Conservation (phyloP, 78 protist genomes). For the Dictyostelium capitatum region DNA sequence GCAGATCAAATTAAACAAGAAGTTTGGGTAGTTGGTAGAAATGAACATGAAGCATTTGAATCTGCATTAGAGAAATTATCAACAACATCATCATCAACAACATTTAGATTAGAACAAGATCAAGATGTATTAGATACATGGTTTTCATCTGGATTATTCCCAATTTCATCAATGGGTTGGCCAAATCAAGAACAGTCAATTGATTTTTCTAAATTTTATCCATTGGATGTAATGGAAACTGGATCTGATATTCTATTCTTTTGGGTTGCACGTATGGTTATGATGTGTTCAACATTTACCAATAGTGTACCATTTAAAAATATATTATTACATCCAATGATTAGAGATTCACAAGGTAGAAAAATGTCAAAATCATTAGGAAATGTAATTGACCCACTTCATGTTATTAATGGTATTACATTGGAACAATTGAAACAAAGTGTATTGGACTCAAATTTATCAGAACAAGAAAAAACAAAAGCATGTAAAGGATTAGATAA, state of each 20-base stretch:
- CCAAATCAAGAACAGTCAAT: constrained; percentile 89
- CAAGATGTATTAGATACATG: constrained; percentile 99
- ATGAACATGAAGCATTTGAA: constrained; percentile 44
- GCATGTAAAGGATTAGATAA: constrained; percentile 83
- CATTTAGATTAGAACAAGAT: constrained; percentile 93
- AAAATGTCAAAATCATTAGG: constrained; percentile 98
- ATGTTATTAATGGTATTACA: constrained; percentile 95
- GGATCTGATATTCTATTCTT: constrained; percentile 99
- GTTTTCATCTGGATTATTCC: constrained; percentile 99
- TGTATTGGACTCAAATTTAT: constrained; percentile 93
- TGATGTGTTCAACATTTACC: constrained; percentile 95
- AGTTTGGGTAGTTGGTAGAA: constrained; percentile 78
- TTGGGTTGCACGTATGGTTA: constrained; percentile 99
- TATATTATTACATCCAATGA: constrained; percentile 97
- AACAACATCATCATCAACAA: neutral
- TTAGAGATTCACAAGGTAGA: constrained; percentile 95
- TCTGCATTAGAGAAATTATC: constrained; percentile 82
- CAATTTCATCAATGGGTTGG: constrained; percentile 98
- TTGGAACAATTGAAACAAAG: constrained; percentile 76
- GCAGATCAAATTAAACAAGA: neutral
- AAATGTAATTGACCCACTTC: constrained; percentile 98
- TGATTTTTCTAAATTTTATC: constrained; percentile 92
- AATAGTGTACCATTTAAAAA: constrained; percentile 95
- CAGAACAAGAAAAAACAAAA: constrained; percentile 71
- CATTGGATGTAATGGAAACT: constrained; percentile 98